phyloP scores from a whole-genome alignment of 2,329 filamentous ascomycete species.

The Exophiala sp. region DNA sequence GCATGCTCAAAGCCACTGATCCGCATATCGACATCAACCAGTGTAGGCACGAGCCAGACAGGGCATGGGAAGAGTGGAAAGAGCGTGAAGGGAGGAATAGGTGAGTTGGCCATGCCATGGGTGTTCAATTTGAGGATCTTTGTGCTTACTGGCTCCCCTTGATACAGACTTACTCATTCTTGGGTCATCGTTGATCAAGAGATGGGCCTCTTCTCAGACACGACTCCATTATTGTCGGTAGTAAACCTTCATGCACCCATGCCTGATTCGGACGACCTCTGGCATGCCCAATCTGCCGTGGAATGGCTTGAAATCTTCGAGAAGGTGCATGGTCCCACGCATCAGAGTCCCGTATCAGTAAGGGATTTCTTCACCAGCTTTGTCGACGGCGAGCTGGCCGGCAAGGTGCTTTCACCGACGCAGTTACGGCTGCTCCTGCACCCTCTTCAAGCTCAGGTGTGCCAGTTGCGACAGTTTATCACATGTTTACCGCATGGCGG shows the following conservation, averaged over 20 bases:
- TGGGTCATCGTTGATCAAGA: constrained; percentile 72
- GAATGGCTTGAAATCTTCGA: constrained; percentile 58
- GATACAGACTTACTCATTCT: constrained; percentile 64
- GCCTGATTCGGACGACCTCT: constrained; percentile 57
- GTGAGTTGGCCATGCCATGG: constrained; percentile 39
- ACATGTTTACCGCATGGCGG: constrained; percentile 56
- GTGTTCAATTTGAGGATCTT: background rate
- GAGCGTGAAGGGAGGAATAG: constrained; percentile 58
- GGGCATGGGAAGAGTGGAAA: constrained; percentile 60
- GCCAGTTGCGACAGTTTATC: constrained; percentile 59
- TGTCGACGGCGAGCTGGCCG: constrained; percentile 56
- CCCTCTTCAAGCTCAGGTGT: constrained; percentile 60
- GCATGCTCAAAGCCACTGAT: constrained; percentile 54
- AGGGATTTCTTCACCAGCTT: constrained; percentile 63
- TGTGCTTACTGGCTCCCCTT: constrained; percentile 2
- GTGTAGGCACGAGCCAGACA: constrained; percentile 43
- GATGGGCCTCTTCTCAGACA: constrained; percentile 61
- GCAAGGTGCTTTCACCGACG: constrained; percentile 44
- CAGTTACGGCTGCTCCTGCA: constrained; percentile 63
- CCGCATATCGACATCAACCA: constrained; percentile 43
- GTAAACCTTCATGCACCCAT: constrained; percentile 61
- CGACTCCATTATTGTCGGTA: constrained; percentile 56
- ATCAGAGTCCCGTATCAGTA: constrained; percentile 42
- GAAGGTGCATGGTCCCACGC: constrained; percentile 52
- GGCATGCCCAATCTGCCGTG: constrained; percentile 53